phyloP scores from a whole-genome alignment of 495 filamentous ascomycete genomes.

The Aspergillus sclerotioniger region DNA sequence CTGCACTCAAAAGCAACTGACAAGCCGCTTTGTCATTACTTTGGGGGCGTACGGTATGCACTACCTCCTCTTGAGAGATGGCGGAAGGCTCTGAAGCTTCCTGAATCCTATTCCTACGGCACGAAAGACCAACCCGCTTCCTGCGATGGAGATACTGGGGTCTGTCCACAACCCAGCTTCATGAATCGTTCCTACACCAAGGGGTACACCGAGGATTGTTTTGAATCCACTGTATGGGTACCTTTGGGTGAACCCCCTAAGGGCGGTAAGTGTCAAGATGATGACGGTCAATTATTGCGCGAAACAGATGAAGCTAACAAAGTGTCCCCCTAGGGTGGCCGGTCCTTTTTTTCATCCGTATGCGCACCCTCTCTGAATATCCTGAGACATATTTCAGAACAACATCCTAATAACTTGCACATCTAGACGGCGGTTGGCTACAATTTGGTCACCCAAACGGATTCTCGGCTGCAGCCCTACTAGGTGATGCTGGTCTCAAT shows the following conservation, averaged over 20 bases:
- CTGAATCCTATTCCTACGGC: slow-evolving; percentile 37
- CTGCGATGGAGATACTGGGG: slow-evolving; percentile 28
- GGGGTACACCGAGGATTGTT: slow-evolving; percentile 42
- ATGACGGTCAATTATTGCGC: background rate
- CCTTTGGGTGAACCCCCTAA: slow-evolving; percentile 34
- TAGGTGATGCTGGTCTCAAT: slow-evolving; percentile 45
- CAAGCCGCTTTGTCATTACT: slow-evolving; percentile 39
- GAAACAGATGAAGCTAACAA: background rate
- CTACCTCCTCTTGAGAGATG: slow-evolving; percentile 37
- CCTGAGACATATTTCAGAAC: background rate
- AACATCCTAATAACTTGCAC: slow-evolving; percentile 2
- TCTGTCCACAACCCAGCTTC: slow-evolving; percentile 41
- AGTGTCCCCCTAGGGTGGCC: slow-evolving; percentile 34
- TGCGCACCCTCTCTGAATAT: slow-evolving; percentile 10
- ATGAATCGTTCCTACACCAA: slow-evolving; percentile 20
- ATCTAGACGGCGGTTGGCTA: slow-evolving; percentile 55
- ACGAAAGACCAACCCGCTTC: slow-evolving; percentile 27
- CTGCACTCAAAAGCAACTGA: slow-evolving; percentile 22
- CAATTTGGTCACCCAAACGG: slow-evolving; percentile 53
- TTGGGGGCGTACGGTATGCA: slow-evolving; percentile 44
- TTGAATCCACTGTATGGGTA: slow-evolving; percentile 45
- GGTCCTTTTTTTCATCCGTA: slow-evolving; percentile 45
- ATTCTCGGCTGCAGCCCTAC: slow-evolving; percentile 48
- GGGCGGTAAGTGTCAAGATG: slow-evolving; percentile 22
- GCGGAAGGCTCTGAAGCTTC: slow-evolving; percentile 34